Conservation (phyloP, 495 filamentous ascomycete genomes). For the Evansstolkia leycettana region DNA sequence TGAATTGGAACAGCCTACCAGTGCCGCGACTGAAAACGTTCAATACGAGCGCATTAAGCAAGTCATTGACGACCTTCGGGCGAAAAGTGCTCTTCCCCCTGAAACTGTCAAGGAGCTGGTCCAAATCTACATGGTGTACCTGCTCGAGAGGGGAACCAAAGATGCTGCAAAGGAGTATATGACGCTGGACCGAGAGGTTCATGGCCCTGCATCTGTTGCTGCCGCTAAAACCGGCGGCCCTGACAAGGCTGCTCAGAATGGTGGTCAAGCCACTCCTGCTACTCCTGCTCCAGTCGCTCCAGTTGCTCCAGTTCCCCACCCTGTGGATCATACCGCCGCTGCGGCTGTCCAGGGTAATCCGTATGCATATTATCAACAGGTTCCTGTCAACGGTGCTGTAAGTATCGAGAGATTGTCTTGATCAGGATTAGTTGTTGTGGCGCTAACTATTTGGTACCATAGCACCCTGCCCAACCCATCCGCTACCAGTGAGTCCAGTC, state of each 20-base stretch:
- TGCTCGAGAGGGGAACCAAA: conserved; percentile 74
- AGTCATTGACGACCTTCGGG: conserved; percentile 66
- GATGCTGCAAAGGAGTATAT: conserved; percentile 80
- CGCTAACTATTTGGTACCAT: conserved; percentile 4
- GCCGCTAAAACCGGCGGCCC: conserved; percentile 20
- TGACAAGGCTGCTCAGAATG: conserved; percentile 7
- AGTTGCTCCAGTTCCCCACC: not conserved
- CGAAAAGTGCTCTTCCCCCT: conserved; percentile 57
- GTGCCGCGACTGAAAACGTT: conserved; percentile 44
- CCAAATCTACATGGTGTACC: conserved; percentile 68
- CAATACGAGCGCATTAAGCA: conserved; percentile 66
- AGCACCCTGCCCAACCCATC: conserved; percentile 4
- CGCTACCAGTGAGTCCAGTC: conserved; percentile 2
- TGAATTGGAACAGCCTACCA: conserved; percentile 79
- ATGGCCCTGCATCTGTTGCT: conserved; percentile 45
- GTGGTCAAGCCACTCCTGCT: conserved; percentile 2
- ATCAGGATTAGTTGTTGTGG: not conserved
- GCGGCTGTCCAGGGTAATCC: conserved; percentile 14
- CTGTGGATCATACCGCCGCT: conserved; percentile 9
- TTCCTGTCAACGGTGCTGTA: conserved; percentile 20
- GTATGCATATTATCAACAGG: conserved; percentile 30
- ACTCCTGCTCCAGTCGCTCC: conserved; percentile 5
- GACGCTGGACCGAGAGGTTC: conserved; percentile 70
- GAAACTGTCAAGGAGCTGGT: conserved; percentile 63
- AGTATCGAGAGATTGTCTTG: conserved; percentile 3